phyloP scores from a whole-genome alignment of 257 asterid genomes.

The Solanum tacnaense region DNA sequence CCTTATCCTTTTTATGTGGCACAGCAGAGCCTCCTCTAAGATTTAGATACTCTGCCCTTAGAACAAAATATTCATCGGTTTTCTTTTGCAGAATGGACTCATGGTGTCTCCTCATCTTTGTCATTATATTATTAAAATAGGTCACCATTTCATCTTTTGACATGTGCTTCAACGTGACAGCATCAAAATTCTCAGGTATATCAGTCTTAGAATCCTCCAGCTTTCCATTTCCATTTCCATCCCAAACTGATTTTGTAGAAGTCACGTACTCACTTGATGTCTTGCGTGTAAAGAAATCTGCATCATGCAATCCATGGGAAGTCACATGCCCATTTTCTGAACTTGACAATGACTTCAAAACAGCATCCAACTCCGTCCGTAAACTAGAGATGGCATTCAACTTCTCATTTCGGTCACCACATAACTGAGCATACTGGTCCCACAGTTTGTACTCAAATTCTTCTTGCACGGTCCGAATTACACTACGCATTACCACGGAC shows the following conservation, averaged over 20 bases:
- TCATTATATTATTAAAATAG: conserved; percentile 49
- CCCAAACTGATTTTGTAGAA: conserved; percentile 19
- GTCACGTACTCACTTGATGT: conserved; percentile 25
- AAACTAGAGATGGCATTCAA: conserved; percentile 46
- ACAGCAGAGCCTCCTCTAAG: conserved; percentile 39
- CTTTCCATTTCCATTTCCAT: conserved; percentile 64
- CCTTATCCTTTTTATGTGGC: conserved; percentile 58
- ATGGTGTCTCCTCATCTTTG: conserved; percentile 63
- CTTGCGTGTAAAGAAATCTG: conserved; percentile 41
- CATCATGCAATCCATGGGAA: conserved; percentile 55
- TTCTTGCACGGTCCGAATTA: conserved; percentile 24
- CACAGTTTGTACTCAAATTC: conserved; percentile 37
- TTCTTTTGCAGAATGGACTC: conserved; percentile 52
- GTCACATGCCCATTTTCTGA: conserved; percentile 33
- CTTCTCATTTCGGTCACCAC: conserved; percentile 46
- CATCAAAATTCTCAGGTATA: conserved; percentile 47
- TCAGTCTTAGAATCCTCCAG: conserved; percentile 30
- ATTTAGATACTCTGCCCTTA: conserved; percentile 50
- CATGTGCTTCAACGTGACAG: conserved; percentile 51
- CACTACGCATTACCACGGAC: conserved; percentile 37
- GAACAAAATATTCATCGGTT: conserved; percentile 53
- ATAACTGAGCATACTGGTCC: conserved; percentile 30
- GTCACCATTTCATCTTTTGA: conserved; percentile 38
- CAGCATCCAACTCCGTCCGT: conserved; percentile 44
- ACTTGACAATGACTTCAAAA: conserved; percentile 47